phyloP scores from a whole-genome alignment of 1,139 yeast genomes.

The Geotrichum macrosporum region DNA sequence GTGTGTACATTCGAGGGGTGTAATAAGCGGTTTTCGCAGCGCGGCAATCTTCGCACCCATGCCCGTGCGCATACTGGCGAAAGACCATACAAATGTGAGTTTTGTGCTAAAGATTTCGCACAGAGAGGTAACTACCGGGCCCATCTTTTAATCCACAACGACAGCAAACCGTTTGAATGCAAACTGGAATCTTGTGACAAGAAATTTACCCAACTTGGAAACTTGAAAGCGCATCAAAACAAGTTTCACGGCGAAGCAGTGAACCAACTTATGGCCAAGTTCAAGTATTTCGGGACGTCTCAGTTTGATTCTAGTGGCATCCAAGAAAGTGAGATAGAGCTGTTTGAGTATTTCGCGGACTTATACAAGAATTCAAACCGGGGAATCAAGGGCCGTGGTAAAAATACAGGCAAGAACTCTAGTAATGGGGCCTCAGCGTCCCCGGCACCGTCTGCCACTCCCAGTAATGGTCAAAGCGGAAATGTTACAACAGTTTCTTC shows the following conservation, averaged over 20 bases:
- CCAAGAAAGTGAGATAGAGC: constrained; percentile 61
- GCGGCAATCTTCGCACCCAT: constrained; percentile 86
- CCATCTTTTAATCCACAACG: constrained; percentile 75
- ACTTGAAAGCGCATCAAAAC: constrained; percentile 89
- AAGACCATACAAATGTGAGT: constrained; percentile 73
- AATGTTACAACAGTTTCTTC: constrained; percentile 1
- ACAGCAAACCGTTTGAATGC: constrained; percentile 74
- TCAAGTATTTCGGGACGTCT: constrained; percentile 29
- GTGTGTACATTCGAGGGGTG: constrained; percentile 59
- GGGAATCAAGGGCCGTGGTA: constrained; percentile 89
- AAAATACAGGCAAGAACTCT: constrained; percentile 28
- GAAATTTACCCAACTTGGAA: constrained; percentile 86
- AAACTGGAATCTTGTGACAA: constrained; percentile 77
- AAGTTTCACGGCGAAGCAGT: constrained; percentile 75
- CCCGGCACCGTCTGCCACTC: constrained; percentile 9
- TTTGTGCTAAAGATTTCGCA: constrained; percentile 70
- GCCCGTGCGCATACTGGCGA: constrained; percentile 82
- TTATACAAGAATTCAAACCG: constrained; percentile 82
- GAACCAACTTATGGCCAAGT: constrained; percentile 52
- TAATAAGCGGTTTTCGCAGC: constrained; percentile 81
- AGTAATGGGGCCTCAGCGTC: neutral
- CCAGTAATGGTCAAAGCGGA: constrained; percentile 15
- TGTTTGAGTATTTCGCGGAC: constrained; percentile 71
- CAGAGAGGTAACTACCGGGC: constrained; percentile 89
- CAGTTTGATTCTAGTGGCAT: constrained; percentile 41